A percentile compares a stretch with the other conserved stretches of the same genome.
phyloP scores from a whole-genome alignment of 1,284 basidiomycete species.

The Hortiboletus rubellus region DNA sequence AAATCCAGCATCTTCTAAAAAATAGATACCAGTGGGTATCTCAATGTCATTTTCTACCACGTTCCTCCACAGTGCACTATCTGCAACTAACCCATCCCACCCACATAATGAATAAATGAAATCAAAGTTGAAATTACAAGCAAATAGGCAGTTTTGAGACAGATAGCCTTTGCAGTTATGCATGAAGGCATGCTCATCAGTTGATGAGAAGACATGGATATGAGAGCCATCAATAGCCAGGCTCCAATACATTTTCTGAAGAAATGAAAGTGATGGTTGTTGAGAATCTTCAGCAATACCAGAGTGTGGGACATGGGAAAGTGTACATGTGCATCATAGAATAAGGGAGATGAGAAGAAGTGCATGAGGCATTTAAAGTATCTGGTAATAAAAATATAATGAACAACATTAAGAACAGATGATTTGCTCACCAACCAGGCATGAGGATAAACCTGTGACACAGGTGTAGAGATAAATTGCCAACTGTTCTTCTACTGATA shows the following conservation, averaged over 20 bases:
- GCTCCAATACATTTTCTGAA: neutral
- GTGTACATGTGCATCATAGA: no score
- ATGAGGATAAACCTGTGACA: neutral
- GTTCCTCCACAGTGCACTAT: no score
- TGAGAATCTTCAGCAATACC: no score
- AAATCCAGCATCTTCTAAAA: no score
- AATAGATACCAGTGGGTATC: no score
- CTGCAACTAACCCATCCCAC: conserved; percentile 1
- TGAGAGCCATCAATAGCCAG: conserved; percentile 10
- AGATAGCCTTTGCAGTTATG: conserved; percentile 19
- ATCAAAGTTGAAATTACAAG: neutral
- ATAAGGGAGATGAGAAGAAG: no score
- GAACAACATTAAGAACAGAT: no score
- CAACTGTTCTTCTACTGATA: neutral
- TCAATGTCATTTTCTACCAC: neutral
- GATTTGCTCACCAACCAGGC: neutral
- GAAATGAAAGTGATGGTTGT: no score
- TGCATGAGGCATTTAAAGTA: neutral
- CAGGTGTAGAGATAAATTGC: neutral
- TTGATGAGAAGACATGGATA: neutral
- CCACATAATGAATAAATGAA: conserved; percentile 9
- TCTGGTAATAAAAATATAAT: no score
- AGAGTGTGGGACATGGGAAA: no score
- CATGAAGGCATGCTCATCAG: neutral
- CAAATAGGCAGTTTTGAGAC: conserved; percentile 9